Evolutionary conservation across 805 yeast species (phyloP), one percentile per base, ranked within the genome.

Genomic region (Candida tallmaniae): DNA sequence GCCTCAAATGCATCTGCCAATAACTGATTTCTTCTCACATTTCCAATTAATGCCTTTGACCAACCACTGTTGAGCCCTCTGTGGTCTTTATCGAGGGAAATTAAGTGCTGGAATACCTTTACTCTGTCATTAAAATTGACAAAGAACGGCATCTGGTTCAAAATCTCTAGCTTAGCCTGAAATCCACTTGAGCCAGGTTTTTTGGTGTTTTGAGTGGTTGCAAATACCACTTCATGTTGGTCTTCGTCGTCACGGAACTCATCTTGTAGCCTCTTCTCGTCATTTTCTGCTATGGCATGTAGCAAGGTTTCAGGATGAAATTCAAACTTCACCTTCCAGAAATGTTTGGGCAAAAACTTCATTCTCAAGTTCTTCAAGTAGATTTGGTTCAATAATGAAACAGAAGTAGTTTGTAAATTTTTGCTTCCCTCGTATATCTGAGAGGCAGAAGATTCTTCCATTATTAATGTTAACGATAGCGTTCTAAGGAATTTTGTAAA

Each of bases 41-140:
- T 68, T 0, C 80, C 89, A 2, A 50, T 52, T 7, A 66, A 34
- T 32, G 51, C 57, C 2, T 47, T 39, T 20, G 23, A 4, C 27
- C 17, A 20, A 23, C 21, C 29, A 3, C 19, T 19, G 44, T 9
- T 29, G 4, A 35, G 33, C 18, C 31, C 15, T 35, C 35, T 38
- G 22, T 54, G 45, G 23, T 51, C 51, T 39, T 65, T 62, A 48
- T 87, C 95, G 8, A 65, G 41, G 3, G 66, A 70, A 23, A 85
- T 73, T 36, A 86, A 65, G 8, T 65, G 54, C 40, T 83, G 84
- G 51, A 90, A 85, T 1, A 85, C 65, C 32, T 70, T 72, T 0
- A 86, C 96, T 31, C 98, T 67, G 22, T 74, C 72, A 16, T 72
- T 70, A 54, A 90, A 90, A 0, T 85, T 77, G 5, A 90, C 67